Base-by-base conservation (phyloP, 2,329 filamentous ascomycete species). In the Penicillium sp. region DNA sequence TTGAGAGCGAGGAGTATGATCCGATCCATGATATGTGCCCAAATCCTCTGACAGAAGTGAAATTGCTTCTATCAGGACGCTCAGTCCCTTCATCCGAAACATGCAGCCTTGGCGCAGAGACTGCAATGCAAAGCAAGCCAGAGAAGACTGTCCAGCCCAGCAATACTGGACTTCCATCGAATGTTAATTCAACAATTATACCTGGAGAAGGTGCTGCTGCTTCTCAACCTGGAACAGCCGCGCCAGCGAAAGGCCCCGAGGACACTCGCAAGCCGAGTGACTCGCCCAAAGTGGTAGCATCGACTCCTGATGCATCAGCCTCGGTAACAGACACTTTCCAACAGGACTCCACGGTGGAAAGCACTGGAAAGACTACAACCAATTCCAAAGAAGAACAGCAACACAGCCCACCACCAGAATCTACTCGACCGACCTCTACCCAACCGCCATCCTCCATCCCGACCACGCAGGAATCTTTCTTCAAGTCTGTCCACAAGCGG, bases 381-480 rank as follows among this genome's bases (percentile, higher is more conserved):
- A 61, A 58, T 11, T 16, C 71, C 47, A 65, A 70, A 75, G 56
- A 79, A 66, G 68, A 79, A 39, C 63, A 65, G 4, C 62, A 63
- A 5, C 60, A 49, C 24, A 75, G 24, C 59, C 44, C 59, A 4
- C 75, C 50, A 65, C 76, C 27, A 66, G 72, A 75, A 36, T 61
- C 66, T 2, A 67, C 58, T 3, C 66, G 69, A 60, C 54, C 77
- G 27, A 77, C 80, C 9, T 70, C 81, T 43, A 77, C 79, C 27
- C 77, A 84, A 66, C 78, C 82, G 1, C 73, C 82, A 7, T 75
- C 83, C 1, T 77, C 89, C 1, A 85, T 87, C 0, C 93, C 94
- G 2, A 92, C 93, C 0, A 95, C 96, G 1, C 95, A 99, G 75
- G 95, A 99, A 73, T 95, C 91, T 1, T 98, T 99, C 77, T 99